phyloP scores from a whole-genome alignment of 352 stramenopile genomes.

The Phytophthora hybrid region DNA sequence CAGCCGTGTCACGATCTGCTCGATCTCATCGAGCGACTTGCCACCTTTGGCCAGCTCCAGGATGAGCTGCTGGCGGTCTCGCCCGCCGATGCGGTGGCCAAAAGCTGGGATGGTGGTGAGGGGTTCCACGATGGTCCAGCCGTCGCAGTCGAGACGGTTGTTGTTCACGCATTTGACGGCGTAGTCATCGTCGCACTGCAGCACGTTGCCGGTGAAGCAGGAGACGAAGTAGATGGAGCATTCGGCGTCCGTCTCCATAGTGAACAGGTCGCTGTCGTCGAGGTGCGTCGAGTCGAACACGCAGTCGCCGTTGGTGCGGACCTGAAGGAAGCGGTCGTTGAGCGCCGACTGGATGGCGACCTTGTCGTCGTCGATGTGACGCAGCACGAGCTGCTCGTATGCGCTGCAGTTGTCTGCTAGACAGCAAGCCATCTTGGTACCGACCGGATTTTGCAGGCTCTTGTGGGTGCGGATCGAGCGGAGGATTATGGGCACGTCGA shows the following conservation, averaged over 20 bases:
- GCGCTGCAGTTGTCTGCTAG: conserved; percentile 15
- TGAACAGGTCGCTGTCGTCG: conserved; percentile 17
- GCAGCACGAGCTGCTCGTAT: conserved; percentile 36
- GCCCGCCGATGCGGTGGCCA: neutral
- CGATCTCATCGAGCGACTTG: conserved; percentile 22
- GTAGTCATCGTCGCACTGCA: conserved; percentile 16
- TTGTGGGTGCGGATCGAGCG: conserved; percentile 22
- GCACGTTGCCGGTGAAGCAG: conserved; percentile 18
- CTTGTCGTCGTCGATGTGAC: conserved; percentile 24
- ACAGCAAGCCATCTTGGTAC: conserved; percentile 16
- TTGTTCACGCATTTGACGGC: conserved; percentile 18
- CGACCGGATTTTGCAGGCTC: conserved; percentile 33
- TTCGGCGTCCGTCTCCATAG: conserved; percentile 20
- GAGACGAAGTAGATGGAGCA: conserved; percentile 31
- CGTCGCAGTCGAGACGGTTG: conserved; percentile 11
- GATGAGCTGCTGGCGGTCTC: conserved; percentile 22
- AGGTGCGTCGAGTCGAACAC: conserved; percentile 25
- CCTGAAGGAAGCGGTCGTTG: conserved; percentile 29
- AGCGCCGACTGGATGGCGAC: conserved; percentile 35
- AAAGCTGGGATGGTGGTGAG: neutral
- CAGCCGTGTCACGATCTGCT: conserved; percentile 30
- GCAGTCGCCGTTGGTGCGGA: conserved; percentile 21
- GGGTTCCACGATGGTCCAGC: conserved; percentile 26
- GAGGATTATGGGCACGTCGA: conserved; percentile 33
- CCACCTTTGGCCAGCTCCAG: conserved; percentile 25